phyloP scores from a whole-genome alignment of 2,329 filamentous ascomycete genomes.

The Dendrostoma leiphaemia region DNA sequence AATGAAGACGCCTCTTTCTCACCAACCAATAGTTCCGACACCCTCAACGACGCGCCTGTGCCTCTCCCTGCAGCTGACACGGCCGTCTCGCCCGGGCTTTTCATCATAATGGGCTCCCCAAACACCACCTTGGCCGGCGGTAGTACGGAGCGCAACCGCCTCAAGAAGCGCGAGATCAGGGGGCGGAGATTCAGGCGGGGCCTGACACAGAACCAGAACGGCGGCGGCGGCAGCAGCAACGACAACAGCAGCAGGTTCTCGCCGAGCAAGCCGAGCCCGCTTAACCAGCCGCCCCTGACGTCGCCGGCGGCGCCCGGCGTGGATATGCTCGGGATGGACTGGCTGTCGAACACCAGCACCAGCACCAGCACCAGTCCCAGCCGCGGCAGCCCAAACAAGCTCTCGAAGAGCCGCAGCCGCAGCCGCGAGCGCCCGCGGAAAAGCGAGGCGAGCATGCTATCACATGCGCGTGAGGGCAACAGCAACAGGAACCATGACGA shows the following conservation, averaged over 20 bases:
- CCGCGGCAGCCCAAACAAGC: not conserved
- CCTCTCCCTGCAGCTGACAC: conserved; percentile 1
- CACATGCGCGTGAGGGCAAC: not conserved
- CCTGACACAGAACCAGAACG: too few species aligned
- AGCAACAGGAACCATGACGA: not conserved
- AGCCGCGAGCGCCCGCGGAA: not conserved
- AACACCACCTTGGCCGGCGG: not conserved
- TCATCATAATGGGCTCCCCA: conserved; percentile 4
- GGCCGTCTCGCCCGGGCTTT: conserved; percentile 1
- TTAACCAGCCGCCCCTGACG: not conserved
- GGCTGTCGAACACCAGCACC: too few species aligned
- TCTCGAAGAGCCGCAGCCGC: too few species aligned
- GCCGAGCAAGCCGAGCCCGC: not conserved
- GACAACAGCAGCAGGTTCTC: not conserved
- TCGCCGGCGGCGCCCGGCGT: too few species aligned
- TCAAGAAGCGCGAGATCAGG: conserved; percentile 14
- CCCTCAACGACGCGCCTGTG: not conserved
- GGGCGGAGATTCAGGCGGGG: conserved; percentile 7
- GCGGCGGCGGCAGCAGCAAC: too few species aligned
- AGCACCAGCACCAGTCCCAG: not conserved
- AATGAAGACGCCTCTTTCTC: too few species aligned
- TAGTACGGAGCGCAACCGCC: conserved; percentile 14
- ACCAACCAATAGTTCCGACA: not conserved
- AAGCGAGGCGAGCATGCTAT: not conserved
- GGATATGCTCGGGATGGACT: too few species aligned